A percentile compares a stretch with the other conserved stretches of the same genome.
Conservation (phyloP, 2,329 filamentous ascomycete species). For the Zymoseptoria brevis region DNA sequence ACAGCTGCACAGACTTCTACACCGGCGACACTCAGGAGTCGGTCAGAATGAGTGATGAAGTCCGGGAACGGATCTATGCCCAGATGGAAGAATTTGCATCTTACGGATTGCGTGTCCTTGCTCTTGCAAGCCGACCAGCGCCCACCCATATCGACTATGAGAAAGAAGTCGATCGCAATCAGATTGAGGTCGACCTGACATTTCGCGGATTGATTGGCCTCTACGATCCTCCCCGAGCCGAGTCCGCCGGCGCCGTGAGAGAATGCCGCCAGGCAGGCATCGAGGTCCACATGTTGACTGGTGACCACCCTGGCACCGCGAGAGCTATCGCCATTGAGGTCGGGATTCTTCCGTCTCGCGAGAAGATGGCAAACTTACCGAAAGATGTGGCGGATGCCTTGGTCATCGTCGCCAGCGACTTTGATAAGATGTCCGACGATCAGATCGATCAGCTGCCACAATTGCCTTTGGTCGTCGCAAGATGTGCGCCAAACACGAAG, state of each 20-base stretch:
- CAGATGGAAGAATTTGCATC: conserved; percentile 64
- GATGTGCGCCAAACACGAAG: conserved; percentile 79
- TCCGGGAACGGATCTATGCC: conserved; percentile 48
- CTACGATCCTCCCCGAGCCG: conserved; percentile 76
- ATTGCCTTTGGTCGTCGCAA: conserved; percentile 71
- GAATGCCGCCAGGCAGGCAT: conserved; percentile 68
- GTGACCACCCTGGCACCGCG: conserved; percentile 72
- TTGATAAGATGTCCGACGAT: conserved; percentile 59
- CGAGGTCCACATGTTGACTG: conserved; percentile 75
- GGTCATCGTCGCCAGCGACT: conserved; percentile 58
- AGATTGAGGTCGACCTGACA: conserved; percentile 59
- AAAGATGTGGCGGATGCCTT: conserved; percentile 56
- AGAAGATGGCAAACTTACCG: conserved; percentile 52
- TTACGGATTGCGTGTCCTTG: conserved; percentile 57
- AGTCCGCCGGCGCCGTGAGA: conserved; percentile 64
- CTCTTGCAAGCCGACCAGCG: conserved; percentile 48
- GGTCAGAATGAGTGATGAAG: conserved; percentile 47
- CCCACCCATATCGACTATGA: conserved; percentile 39
- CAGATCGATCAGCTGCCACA: conserved; percentile 68
- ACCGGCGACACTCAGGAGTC: conserved; percentile 24
- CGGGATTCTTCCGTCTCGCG: conserved; percentile 56
- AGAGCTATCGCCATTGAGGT: conserved; percentile 74
- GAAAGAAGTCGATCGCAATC: conserved; percentile 44
- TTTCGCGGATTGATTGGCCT: conserved; percentile 76
- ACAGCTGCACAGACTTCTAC: conserved; percentile 47